Conservation (phyloP, 129 eudicot species). For the Pseudognaphalium luteoalbum region DNA sequence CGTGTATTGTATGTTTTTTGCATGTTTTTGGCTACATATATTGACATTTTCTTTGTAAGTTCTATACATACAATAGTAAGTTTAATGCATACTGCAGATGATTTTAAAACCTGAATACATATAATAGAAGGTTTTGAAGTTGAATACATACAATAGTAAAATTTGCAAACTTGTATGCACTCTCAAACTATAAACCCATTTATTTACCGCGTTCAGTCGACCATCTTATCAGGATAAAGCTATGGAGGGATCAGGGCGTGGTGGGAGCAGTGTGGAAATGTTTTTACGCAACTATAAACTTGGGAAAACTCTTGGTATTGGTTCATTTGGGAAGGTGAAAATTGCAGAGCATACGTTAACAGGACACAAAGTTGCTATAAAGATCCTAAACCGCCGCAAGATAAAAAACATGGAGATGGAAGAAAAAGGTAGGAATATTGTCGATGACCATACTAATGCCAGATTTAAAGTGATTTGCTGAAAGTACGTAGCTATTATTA, state of each 20-base stretch:
- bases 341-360: conserved; percentile 81
- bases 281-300: conserved; percentile 75
- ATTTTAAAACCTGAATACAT: no score
- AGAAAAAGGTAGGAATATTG: conserved; percentile 60
- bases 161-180: no score
- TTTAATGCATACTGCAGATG: no score
- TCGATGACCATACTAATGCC: background rate
- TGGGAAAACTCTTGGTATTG: conserved; percentile 91
- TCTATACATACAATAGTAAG: no score
- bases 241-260: conserved; percentile 79
- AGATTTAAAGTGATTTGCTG: background rate
- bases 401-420: conserved; percentile 91
- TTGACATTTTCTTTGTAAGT: no score
- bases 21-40: no score
- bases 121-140: no score
- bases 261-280: conserved; percentile 59
- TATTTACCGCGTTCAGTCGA: conserved; percentile 7
- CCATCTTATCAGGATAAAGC: conserved; percentile 33
- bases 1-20: no score
- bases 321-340: conserved; percentile 92
- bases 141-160: no score
- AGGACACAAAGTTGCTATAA: conserved; percentile 85
- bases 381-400: conserved; percentile 86
- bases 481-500: background rate
- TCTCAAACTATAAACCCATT: no score